These are phyloP conservation scores for Mycena kentingensis DNA, from an alignment of 768 basidiomycete species.

Conservation along the genomic window DNA sequence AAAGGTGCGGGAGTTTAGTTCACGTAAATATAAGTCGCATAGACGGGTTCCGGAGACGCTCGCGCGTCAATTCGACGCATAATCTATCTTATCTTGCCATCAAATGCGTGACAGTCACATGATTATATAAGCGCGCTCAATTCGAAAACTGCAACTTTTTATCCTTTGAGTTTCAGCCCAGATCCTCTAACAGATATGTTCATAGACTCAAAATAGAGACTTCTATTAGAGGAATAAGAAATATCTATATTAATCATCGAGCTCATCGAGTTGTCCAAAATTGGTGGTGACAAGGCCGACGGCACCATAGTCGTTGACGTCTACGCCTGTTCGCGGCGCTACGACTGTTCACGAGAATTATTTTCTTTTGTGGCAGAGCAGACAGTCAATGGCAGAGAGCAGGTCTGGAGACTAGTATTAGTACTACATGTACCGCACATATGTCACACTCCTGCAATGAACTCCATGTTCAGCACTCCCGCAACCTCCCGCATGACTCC, in stretches of 20 bases:
- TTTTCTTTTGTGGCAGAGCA: too few species aligned
- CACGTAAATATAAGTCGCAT: conserved; percentile 19
- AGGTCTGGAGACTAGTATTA: too few species aligned
- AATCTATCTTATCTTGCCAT: too few species aligned
- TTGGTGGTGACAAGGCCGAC: conserved; percentile 14
- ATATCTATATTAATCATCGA: not conserved
- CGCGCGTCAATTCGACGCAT: conserved; percentile 2
- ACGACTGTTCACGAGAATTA: too few species aligned
- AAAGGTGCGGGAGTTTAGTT: conserved; percentile 21
- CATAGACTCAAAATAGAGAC: conserved; percentile 7
- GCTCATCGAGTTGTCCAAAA: conserved; percentile 11
- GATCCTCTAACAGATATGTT: not conserved
- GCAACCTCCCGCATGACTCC: too few species aligned
- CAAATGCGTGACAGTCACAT: not conserved
- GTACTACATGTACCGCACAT: too few species aligned
- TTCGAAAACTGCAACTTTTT: not conserved
- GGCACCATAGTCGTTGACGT: conserved; percentile 19
- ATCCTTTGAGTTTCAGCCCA: conserved; percentile 5
- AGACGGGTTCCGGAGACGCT: conserved; percentile 10
- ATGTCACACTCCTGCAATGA: too few species aligned
- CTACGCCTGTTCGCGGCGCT: too few species aligned
- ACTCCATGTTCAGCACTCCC: too few species aligned
- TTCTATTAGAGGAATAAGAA: conserved; percentile 10
- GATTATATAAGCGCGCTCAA: not conserved
- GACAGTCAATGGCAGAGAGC: too few species aligned